These are phyloP conservation scores for Colletotrichum euphorbiae DNA, from an alignment of 2,329 filamentous ascomycete genomes.

Conservation along the genomic window DNA sequence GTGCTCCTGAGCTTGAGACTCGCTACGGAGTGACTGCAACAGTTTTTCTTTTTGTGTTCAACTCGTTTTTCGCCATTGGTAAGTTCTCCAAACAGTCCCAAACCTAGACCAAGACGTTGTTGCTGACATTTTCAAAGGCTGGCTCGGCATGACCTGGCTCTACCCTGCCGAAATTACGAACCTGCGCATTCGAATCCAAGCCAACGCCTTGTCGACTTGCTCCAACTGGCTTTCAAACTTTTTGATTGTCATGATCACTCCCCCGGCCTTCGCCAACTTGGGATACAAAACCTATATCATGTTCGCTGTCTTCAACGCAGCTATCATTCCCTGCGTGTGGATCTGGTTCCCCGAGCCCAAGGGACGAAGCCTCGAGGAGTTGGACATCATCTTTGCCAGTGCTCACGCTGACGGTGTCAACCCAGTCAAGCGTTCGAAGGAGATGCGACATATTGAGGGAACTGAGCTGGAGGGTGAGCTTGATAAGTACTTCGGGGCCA, in stretches of 20 bases:
- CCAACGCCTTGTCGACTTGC: constrained; percentile 72
- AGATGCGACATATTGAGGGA: constrained; percentile 43
- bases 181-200: constrained; percentile 69
- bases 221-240: constrained; percentile 73
- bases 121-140: constrained; percentile 47
- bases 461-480: constrained; percentile 45
- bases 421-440: constrained; percentile 44
- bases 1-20: constrained; percentile 45
- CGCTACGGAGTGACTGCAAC: constrained; percentile 48
- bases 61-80: constrained; percentile 68
- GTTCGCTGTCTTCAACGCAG: constrained; percentile 65
- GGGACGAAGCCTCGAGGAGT: constrained; percentile 69
- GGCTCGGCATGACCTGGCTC: constrained; percentile 72
- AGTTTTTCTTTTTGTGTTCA: constrained; percentile 71
- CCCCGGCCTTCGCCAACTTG: constrained; percentile 66
- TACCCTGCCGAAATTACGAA: constrained; percentile 72
- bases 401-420: constrained; percentile 44
- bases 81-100: not conserved
- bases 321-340: constrained; percentile 64
- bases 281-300: constrained; percentile 67
- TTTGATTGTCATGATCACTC: constrained; percentile 75
- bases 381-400: constrained; percentile 59
- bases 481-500: constrained; percentile 46
- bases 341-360: constrained; percentile 67
- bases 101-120: rapidly evolving